Evolutionary conservation across 2,329 filamentous ascomycete genomes (phyloP), one percentile per base, ranked within the genome.

Genomic region (Xylaria sp.): DNA sequence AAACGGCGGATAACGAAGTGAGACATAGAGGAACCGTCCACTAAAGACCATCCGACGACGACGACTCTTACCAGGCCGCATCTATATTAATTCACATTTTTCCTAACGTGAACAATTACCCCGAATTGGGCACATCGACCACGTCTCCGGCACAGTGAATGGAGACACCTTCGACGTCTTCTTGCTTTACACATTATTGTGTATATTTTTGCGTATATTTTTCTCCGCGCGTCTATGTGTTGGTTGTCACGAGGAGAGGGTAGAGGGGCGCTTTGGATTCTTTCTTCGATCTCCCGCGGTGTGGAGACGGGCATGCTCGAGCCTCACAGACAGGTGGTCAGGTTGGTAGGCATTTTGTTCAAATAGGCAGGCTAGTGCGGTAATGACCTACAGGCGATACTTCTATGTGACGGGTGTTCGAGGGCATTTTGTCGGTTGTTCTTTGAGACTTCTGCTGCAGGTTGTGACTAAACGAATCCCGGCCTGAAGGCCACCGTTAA

Each of bases 11-110:
- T 29, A 11, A 29, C 17, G 46, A 11, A 35, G 13, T 19, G n/a
- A 19, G 9, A 10, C 17, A 15, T 29, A 17, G 43, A 29, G 23
- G 15, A 29, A 21, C 46, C 9, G 10, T 35, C 29, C 29, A 49
- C 31, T 17, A 49, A n/a, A n/a, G 10, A 48, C 2, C 31, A 21
- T 15, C 19, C 46, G 13, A 49, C 29, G 13, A 49, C 43, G 13
- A 47, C 23, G 15, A 47, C 21, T 31, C 21, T 47, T 47, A 47
- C 46, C 35, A 23, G 27, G 35, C 33, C 46, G n/a, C n/a, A n/a
- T n/a, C 31, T 13, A 49, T 47, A 47, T 49, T 49, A 49, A 49
- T 49, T 35, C 46, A 7, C 19, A 49, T 49, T 49, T 49, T 21
- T 23, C 35, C 35, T 47, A n/a, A n/a, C n/a, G n/a, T n/a, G n/a